These are phyloP conservation scores for Bipolaris cookei DNA, from an alignment of 2,329 filamentous ascomycete genomes.

Conservation along the genomic window DNA sequence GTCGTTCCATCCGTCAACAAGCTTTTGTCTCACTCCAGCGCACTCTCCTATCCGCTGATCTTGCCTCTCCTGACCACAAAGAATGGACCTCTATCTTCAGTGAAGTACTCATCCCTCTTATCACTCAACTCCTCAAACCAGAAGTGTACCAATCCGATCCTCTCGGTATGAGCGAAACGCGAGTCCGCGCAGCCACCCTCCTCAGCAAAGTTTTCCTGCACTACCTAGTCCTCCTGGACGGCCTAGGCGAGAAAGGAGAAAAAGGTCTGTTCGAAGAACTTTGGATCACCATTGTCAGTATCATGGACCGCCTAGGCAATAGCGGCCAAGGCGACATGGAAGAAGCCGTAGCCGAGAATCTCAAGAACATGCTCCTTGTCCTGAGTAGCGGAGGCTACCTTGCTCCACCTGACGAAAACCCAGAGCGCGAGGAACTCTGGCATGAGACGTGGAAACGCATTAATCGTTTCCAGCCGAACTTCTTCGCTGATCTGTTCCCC, in stretches of 20 bases:
- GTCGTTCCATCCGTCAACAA: constrained; percentile 87
- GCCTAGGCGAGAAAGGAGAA: constrained; percentile 60
- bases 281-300: constrained; percentile 89
- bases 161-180: constrained; percentile 91
- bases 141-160: constrained; percentile 93
- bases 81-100: constrained; percentile 96
- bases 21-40: constrained; percentile 87
- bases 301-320: constrained; percentile 96
- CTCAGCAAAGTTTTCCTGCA: constrained; percentile 96
- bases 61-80: constrained; percentile 81
- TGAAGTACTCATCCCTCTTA: constrained; percentile 91
- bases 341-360: constrained; percentile 90
- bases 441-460: constrained; percentile 65
- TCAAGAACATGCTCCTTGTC: constrained; percentile 95
- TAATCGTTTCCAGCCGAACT: constrained; percentile 64
- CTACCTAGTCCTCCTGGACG: constrained; percentile 82
- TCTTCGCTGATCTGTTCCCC: constrained; percentile 67
- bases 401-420: constrained; percentile 66
- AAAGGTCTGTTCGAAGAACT: constrained; percentile 80
- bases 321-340: constrained; percentile 90
- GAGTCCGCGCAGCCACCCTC: constrained; percentile 87
- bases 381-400: constrained; percentile 91
- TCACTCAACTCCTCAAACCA: constrained; percentile 84
- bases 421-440: constrained; percentile 63
- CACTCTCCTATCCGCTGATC: constrained; percentile 80